Evolutionary conservation across 805 yeast genomes (phyloP).

Genomic region (Pichia manshurica): DNA sequence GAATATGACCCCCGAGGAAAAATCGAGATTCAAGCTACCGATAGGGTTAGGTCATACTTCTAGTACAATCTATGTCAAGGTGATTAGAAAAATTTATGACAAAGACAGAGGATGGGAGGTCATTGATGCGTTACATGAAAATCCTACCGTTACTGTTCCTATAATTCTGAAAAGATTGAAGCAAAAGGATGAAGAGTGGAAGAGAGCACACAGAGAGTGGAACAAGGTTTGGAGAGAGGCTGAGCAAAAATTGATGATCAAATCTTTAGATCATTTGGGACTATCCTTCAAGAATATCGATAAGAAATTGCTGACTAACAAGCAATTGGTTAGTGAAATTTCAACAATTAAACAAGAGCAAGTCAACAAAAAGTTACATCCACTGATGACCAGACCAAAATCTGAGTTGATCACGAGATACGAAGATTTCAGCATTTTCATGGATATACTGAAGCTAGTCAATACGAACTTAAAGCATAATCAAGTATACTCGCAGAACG

Average conservation of each 20-base stretch:
- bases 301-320: constrained; percentile 82
- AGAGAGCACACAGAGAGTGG: constrained; percentile 97
- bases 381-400: constrained; percentile 82
- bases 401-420: constrained; percentile 56
- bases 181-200: constrained; percentile 99
- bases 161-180: constrained; percentile 86
- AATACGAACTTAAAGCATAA: constrained; percentile 61
- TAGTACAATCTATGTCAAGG: constrained; percentile 86
- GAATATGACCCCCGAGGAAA: constrained; percentile 88
- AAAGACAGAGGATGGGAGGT: constrained; percentile 94
- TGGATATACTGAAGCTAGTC: constrained; percentile 66
- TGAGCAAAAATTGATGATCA: constrained; percentile 90
- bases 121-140: constrained; percentile 89
- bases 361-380: constrained; percentile 77
- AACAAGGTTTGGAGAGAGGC: constrained; percentile 98
- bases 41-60: constrained; percentile 93
- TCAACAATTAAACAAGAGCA: constrained; percentile 91
- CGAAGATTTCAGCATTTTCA: constrained; percentile 59
- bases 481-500: constrained; percentile 72
- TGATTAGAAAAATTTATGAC: constrained; percentile 86
- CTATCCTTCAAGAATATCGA: constrained; percentile 95
- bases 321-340: constrained; percentile 85
- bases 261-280: constrained; percentile 92
- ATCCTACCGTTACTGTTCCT: constrained; percentile 93
- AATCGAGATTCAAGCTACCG: constrained; percentile 70